Evolutionary conservation across 768 basidiomycete genomes (phyloP).

Genomic region (Tylopilus balloui): DNA sequence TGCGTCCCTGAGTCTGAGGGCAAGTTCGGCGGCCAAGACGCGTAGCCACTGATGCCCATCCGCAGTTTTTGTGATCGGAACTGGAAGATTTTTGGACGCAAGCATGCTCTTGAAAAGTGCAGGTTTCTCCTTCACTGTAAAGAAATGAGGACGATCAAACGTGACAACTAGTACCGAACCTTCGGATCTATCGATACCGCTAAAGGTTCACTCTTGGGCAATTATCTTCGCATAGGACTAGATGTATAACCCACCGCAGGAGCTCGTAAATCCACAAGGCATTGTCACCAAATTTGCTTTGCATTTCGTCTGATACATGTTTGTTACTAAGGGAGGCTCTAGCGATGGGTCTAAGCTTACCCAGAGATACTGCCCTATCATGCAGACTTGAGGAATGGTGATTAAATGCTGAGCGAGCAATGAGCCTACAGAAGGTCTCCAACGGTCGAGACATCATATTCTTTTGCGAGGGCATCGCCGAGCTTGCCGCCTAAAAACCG

Average conservation of each 20-base stretch:
- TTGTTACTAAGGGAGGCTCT: slow-evolving; percentile 5
- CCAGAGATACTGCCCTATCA: slow-evolving; percentile 53
- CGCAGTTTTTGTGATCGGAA: slow-evolving; percentile 63
- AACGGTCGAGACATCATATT: slow-evolving; percentile 87
- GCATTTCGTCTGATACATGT: slow-evolving; percentile 59
- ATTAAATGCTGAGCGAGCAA: neutral
- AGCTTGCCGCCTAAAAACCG: slow-evolving; percentile 94
- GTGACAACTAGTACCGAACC: slow-evolving; percentile 40
- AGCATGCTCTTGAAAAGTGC: slow-evolving; percentile 87
- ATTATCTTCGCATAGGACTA: neutral
- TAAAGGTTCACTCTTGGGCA: slow-evolving; percentile 23
- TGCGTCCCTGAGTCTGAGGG: slow-evolving; percentile 79
- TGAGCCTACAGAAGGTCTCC: slow-evolving; percentile 78
- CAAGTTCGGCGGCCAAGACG: slow-evolving; percentile 86
- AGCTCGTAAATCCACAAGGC: slow-evolving; percentile 92
- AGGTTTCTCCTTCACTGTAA: slow-evolving; percentile 79
- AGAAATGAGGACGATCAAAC: neutral
- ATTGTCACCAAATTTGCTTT: slow-evolving; percentile 74
- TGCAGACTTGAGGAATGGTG: slow-evolving; percentile 1
- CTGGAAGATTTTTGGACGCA: slow-evolving; percentile 90
- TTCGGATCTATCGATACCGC: slow-evolving; percentile 86
- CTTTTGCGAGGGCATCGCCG: slow-evolving; percentile 78
- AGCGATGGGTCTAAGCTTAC: slow-evolving; percentile 31
- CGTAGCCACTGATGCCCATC: slow-evolving; percentile 90
- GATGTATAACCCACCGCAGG: slow-evolving; percentile 53